Percentiles rank a stretch among this genome's conserved stretches.
Conservation (phyloP, 2,329 filamentous ascomycete genomes). For the Verruconis gallopava region DNA sequence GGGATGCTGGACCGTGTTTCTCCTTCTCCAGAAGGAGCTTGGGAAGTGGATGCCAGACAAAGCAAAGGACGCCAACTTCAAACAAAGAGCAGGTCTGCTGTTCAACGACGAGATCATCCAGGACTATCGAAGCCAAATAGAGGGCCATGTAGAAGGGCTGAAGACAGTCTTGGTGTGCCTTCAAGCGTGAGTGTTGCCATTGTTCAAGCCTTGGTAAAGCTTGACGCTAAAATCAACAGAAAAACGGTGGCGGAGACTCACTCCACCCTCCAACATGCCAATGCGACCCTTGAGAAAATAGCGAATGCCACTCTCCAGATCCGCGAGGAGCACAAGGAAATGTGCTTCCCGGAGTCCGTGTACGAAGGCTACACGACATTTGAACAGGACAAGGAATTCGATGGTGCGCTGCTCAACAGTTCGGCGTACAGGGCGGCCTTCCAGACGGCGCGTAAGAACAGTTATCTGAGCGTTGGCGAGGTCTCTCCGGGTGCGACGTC, state of each 20-base stretch:
- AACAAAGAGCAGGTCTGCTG: not conserved
- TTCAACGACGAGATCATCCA: conserved; percentile 1
- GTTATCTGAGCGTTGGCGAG: not conserved
- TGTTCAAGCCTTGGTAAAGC: not conserved
- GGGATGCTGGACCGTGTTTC: not conserved
- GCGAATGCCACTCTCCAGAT: not conserved
- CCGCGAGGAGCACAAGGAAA: not conserved
- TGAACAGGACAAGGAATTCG: not conserved
- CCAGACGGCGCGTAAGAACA: not conserved
- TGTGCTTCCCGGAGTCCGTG: not conserved
- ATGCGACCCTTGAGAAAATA: not conserved
- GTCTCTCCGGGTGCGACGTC: not conserved
- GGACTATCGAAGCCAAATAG: not conserved
- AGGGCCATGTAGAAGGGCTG: not conserved
- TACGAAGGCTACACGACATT: conserved; percentile 1
- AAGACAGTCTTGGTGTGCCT: not conserved
- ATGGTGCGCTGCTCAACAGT: not conserved
- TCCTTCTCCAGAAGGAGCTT: not conserved
- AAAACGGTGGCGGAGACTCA: not conserved
- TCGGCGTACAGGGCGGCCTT: not conserved
- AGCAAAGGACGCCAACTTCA: not conserved
- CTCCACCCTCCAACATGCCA: not conserved
- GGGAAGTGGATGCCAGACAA: not conserved
- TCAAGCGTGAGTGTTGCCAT: not conserved
- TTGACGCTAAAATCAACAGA: not conserved